Evolutionary conservation across 2,329 filamentous ascomycete genomes (phyloP).

Genomic region (Xenosphaeropsis pyriputrescens): DNA sequence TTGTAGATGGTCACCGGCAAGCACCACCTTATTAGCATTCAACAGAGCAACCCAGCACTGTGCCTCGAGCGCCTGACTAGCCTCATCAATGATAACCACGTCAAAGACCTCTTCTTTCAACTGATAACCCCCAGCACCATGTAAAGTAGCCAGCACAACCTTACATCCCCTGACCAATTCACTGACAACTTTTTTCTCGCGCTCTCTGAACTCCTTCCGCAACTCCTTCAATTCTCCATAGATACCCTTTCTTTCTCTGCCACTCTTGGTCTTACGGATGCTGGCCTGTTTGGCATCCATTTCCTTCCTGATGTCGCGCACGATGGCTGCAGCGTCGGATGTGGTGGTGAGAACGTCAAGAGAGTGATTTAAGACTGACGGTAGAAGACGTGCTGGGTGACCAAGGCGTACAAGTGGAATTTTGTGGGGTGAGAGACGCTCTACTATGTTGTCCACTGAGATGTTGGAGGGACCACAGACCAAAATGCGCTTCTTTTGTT

Average conservation of each 20-base stretch:
- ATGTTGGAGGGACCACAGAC: slow-evolving; percentile 98
- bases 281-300: slow-evolving; percentile 87
- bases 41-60: slow-evolving; percentile 93
- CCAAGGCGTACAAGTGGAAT: slow-evolving; percentile 80
- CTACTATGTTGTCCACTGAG: slow-evolving; percentile 95
- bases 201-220: slow-evolving; percentile 73
- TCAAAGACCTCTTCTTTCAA: slow-evolving; percentile 72
- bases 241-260: slow-evolving; percentile 64
- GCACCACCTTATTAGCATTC: slow-evolving; percentile 67
- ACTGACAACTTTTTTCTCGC: slow-evolving; percentile 69
- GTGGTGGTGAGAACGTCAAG: slow-evolving; percentile 83
- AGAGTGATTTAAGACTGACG: slow-evolving; percentile 77
- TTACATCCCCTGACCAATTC: slow-evolving; percentile 63
- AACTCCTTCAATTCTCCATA: slow-evolving; percentile 77
- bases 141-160: slow-evolving; percentile 83
- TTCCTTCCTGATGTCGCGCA: slow-evolving; percentile 78
- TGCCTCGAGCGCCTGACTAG: slow-evolving; percentile 86
- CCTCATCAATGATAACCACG: slow-evolving; percentile 90
- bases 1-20: slow-evolving; percentile 90
- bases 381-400: slow-evolving; percentile 80
- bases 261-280: slow-evolving; percentile 73
- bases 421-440: slow-evolving; percentile 72
- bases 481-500: slow-evolving; percentile 57
- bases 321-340: slow-evolving; percentile 78
- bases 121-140: slow-evolving; percentile 80